Conservation (phyloP, 2,329 filamentous ascomycete species). For the Pseudopyricularia javanii region DNA sequence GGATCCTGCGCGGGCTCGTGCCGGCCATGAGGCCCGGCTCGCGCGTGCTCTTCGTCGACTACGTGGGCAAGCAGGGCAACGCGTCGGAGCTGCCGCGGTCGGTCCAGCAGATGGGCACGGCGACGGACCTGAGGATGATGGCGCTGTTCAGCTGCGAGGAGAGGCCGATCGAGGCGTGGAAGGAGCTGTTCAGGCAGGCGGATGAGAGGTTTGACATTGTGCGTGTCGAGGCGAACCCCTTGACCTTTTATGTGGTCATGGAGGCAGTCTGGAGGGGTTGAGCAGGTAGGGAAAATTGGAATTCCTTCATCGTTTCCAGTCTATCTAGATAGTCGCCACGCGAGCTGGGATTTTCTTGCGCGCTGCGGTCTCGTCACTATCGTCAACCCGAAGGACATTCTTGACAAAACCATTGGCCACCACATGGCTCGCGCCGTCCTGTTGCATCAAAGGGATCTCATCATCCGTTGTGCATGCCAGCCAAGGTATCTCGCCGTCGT, state of each 20-base stretch:
- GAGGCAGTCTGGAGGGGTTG: too few relatives aligned
- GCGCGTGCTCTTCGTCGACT: constrained; percentile 22
- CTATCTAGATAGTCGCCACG: background rate
- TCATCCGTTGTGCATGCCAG: background rate
- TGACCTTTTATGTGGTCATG: too few relatives aligned
- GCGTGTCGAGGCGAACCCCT: too few relatives aligned
- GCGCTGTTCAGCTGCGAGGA: constrained; percentile 10
- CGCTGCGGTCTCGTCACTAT: background rate
- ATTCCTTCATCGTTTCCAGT: background rate
- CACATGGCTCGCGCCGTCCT: constrained; percentile 13
- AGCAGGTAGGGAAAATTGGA: too few relatives aligned
- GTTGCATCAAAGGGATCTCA: background rate
- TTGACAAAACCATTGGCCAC: background rate
- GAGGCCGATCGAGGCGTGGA: constrained; percentile 10
- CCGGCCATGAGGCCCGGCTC: constrained; percentile 31
- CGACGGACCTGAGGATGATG: constrained; percentile 4
- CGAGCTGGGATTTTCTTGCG: background rate
- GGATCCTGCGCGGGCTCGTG: constrained; percentile 23
- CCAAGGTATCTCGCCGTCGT: background rate
- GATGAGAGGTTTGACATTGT: too few relatives aligned
- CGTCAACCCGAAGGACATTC: background rate
- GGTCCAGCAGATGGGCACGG: background rate
- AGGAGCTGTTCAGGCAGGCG: too few relatives aligned
- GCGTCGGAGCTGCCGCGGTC: background rate
- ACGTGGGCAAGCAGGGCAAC: constrained; percentile 1